A percentile compares a stretch with the other conserved stretches of the same genome.
These are phyloP conservation scores for Podila clonocystis DNA, from an alignment of 192 early-diverging fungal genomes.

Conservation along the genomic window DNA sequence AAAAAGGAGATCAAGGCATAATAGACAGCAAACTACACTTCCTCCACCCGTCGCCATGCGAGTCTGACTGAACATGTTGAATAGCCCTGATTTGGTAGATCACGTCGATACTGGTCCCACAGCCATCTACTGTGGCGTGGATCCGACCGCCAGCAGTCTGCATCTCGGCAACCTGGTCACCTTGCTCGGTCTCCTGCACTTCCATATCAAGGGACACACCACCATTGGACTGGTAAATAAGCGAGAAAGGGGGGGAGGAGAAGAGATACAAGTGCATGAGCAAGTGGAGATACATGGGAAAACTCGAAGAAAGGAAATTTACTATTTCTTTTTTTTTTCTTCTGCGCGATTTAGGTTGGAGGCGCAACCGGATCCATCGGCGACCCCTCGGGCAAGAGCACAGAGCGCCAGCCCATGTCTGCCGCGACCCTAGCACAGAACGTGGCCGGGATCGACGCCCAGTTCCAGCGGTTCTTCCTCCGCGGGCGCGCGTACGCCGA, in stretches of 20 bases:
- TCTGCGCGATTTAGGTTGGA: constrained; percentile 62
- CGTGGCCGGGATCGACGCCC: constrained; percentile 70
- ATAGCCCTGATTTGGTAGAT: constrained; percentile 57
- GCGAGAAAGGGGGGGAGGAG: too few species aligned
- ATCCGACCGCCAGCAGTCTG: constrained; percentile 91
- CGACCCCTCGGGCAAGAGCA: constrained; percentile 88
- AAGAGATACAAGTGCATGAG: neutral
- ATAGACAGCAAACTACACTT: too few species aligned
- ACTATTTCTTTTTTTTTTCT: neutral
- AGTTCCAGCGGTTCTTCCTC: constrained; percentile 77
- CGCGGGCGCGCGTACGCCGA: constrained; percentile 58
- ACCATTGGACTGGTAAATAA: constrained; percentile 79
- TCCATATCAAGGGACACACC: constrained; percentile 83
- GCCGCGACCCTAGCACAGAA: constrained; percentile 67
- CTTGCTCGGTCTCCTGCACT: constrained; percentile 87
- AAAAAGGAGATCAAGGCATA: neutral
- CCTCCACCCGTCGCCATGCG: constrained; percentile 5
- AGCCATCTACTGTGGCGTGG: constrained; percentile 89
- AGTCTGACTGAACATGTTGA: neutral
- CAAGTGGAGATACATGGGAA: too few species aligned
- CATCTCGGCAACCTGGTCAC: constrained; percentile 93
- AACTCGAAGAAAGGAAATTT: neutral
- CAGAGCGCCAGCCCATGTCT: constrained; percentile 80
- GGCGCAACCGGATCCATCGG: constrained; percentile 94
- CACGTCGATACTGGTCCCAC: constrained; percentile 56